phyloP scores from a whole-genome alignment of 441 rosid species.

The Mallotus japonicus region DNA sequence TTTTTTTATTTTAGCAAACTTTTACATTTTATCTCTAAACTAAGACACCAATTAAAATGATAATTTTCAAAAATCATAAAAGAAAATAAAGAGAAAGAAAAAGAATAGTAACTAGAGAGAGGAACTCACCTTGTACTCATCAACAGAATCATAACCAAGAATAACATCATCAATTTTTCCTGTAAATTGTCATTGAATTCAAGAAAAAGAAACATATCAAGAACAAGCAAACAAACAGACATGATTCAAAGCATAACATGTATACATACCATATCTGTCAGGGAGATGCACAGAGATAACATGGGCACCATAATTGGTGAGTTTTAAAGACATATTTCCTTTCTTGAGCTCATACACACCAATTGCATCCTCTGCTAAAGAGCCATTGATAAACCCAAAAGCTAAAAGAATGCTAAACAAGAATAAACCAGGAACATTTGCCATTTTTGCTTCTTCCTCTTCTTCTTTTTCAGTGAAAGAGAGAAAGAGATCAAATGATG shows the following conservation, averaged over 20 bases:
- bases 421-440: constrained; percentile 34
- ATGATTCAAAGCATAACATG: background rate
- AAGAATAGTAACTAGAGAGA: background rate
- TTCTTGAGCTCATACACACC: constrained; percentile 64
- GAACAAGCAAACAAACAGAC: background rate
- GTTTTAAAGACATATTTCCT: constrained; percentile 58
- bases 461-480: background rate
- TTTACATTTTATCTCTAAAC: too few relatives aligned
- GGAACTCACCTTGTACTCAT: constrained; percentile 52
- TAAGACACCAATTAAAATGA: too few relatives aligned
- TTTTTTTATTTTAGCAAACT: too few relatives aligned
- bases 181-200: constrained; percentile 24
- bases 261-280: constrained; percentile 63
- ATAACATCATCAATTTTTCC: constrained; percentile 68
- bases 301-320: constrained; percentile 89
- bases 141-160: constrained; percentile 65
- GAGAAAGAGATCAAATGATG: background rate
- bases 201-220: background rate
- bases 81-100: background rate
- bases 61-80: background rate
- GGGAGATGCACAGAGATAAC: constrained; percentile 62
- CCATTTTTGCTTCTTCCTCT: constrained; percentile 30
- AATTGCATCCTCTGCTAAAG: constrained; percentile 25
- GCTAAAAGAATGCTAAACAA: constrained; percentile 31
- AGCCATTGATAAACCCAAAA: constrained; percentile 30